A percentile compares a stretch with the other conserved stretches of the same genome.
Evolutionary conservation across 306 rosid species (phyloP).

Genomic region (Inga laurina): DNA sequence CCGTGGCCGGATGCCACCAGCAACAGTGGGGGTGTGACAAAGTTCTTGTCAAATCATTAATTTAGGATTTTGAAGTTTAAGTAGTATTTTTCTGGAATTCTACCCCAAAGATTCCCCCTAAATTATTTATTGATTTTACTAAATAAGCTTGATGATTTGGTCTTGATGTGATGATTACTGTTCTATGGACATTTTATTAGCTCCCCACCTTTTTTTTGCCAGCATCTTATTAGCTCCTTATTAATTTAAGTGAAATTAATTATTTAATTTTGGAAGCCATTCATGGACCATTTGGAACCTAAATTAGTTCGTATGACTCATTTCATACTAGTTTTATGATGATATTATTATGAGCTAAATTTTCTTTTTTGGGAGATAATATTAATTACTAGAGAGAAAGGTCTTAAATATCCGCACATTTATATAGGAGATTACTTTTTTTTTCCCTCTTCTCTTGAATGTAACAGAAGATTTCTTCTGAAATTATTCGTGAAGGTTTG

Average conservation of each 20-base stretch:
- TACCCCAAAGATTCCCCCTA: neutral
- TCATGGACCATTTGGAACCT: neutral
- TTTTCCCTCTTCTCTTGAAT: neutral
- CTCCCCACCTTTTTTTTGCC: too few relatives aligned
- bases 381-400: neutral
- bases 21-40: too few relatives aligned
- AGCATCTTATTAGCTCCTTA: neutral
- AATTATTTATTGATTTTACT: neutral
- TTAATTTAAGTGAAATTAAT: neutral
- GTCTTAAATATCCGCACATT: neutral
- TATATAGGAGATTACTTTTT: neutral
- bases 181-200: neutral
- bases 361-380: neutral
- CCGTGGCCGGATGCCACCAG: too few relatives aligned
- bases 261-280: neutral
- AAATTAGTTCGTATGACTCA: neutral
- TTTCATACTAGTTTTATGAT: neutral
- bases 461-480: neutral
- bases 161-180: neutral
- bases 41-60: too few relatives aligned
- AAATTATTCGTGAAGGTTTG: neutral
- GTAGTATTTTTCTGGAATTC: too few relatives aligned
- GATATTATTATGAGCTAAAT: neutral
- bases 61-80: too few relatives aligned
- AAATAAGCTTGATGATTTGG: neutral